Base-by-base conservation (phyloP, 139 green algal genomes). In the Pleodorina starrii region DNA sequence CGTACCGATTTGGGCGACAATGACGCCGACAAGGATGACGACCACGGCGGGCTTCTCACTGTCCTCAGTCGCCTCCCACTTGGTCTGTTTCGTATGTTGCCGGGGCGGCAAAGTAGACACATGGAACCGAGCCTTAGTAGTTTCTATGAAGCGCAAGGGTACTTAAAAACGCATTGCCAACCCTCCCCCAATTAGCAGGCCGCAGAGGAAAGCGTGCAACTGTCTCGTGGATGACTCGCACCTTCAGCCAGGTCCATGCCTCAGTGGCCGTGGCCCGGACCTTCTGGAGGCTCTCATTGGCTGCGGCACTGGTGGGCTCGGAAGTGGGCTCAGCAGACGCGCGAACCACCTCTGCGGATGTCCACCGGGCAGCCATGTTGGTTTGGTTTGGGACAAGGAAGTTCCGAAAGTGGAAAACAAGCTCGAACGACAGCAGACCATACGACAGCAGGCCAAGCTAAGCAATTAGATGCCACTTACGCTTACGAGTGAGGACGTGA, bases 41-140 rank as follows among this genome's bases (percentile, higher is more conserved):
- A 88, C 21, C 0, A 79, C 82, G 1, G 82, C 82, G 5, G 82
- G 82, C 60, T 88, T 88, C 82, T 88, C 82, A 63, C 66, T 88
- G 66, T 79, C 60, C 63, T 79, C 63, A 19, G 82, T 88, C 27
- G 82, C 32, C 17, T 68, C 44, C 82, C 82, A 88, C 60, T 79
- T 77, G 19, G 63, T 57, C 81, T 86, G 77, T 1, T 1, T 46
- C 29, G 38, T 35, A n/a, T 51, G 40, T 3, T 60, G 14, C 51
- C 51, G 51, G 17, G 51, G 51, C 14, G 14, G 17, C 14, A 60
- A 60, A 17, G 14, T 60, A 17, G 17, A 60, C 51, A 60, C 14
- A 60, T 27, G 51, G 51, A 60, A 17, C 51, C 14, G 51, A 66
- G 54, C 25, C 5, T 66, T 32, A 66, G 6, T 7, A 66, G 29